Conservation (phyloP, 169 alveolate genomes). For the Plasmodium coatneyi region DNA sequence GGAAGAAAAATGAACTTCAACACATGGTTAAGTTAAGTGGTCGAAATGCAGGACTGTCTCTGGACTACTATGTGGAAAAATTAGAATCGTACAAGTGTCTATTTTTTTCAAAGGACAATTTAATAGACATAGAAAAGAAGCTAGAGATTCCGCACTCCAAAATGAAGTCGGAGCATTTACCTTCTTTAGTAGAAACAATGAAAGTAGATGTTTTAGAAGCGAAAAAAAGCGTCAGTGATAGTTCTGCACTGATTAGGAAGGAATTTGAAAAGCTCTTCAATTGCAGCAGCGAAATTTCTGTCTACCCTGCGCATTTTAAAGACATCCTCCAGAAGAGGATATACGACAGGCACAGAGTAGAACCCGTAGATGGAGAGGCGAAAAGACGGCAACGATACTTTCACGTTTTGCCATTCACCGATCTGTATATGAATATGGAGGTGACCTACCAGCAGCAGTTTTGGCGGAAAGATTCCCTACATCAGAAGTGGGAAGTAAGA, state of each 20-base stretch:
- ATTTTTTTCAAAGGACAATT: conserved; percentile 61
- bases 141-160: conserved; percentile 66
- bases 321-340: conserved; percentile 33
- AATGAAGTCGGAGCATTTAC: conserved; percentile 47
- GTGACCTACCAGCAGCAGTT: conserved; percentile 18
- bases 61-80: conserved; percentile 58
- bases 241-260: conserved; percentile 13
- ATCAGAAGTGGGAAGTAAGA: conserved; percentile 57
- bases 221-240: conserved; percentile 10
- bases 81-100: conserved; percentile 67
- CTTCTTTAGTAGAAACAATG: conserved; percentile 6
- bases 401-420: conserved; percentile 51
- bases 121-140: conserved; percentile 56
- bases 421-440: conserved; percentile 54
- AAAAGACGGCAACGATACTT: conserved; percentile 35
- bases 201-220: conserved; percentile 14
- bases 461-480: conserved; percentile 57
- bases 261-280: conserved; percentile 42
- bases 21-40: conserved; percentile 65
- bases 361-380: not conserved
- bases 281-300: conserved; percentile 25
- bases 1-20: conserved; percentile 62
- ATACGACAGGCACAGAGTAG: not conserved
- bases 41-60: conserved; percentile 59
- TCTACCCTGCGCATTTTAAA: conserved; percentile 68